A percentile compares a stretch with the other conserved stretches of the same genome.
Conservation (phyloP, 2,329 filamentous ascomycete species). For the Aspergillus quadricinctus region DNA sequence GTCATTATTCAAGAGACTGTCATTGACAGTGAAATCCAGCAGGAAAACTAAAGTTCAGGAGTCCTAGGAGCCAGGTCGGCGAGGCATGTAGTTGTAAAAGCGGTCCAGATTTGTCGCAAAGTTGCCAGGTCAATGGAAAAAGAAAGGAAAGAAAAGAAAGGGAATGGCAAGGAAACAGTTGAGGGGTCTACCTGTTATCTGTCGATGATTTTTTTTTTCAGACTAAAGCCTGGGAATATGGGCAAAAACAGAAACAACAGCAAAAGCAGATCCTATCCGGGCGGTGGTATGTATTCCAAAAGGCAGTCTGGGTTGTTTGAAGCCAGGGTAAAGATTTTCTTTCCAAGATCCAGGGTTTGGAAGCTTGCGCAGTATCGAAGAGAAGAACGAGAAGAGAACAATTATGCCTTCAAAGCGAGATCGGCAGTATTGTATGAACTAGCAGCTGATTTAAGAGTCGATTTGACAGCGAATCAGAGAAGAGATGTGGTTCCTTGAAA, state of each 20-base stretch:
- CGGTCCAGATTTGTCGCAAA: slow-evolving; percentile 6
- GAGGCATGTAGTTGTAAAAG: slow-evolving; percentile 1
- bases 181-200: slow-evolving; percentile 42
- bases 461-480: too few species aligned
- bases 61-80: slow-evolving; percentile 3
- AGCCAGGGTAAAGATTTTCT: slow-evolving; percentile 18
- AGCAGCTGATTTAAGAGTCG: neutral
- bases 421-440: neutral
- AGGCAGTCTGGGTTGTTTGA: slow-evolving; percentile 16
- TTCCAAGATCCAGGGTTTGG: slow-evolving; percentile 18
- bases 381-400: slow-evolving; percentile 9
- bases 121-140: slow-evolving; percentile 9
- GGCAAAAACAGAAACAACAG: slow-evolving; percentile 27
- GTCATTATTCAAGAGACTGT: slow-evolving; percentile 23
- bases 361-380: slow-evolving; percentile 7
- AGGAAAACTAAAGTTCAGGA: slow-evolving; percentile 6
- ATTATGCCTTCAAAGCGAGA: neutral
- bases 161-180: slow-evolving; percentile 27
- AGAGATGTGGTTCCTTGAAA: neutral
- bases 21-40: slow-evolving; percentile 17
- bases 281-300: slow-evolving; percentile 27
- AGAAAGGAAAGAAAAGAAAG: slow-evolving; percentile 17
- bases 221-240: slow-evolving; percentile 20
- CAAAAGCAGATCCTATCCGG: slow-evolving; percentile 32
- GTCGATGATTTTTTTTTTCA: slow-evolving; percentile 22